Evolutionary conservation across 495 filamentous ascomycete species (phyloP).

Genomic region (Cladorrhinum samala): DNA sequence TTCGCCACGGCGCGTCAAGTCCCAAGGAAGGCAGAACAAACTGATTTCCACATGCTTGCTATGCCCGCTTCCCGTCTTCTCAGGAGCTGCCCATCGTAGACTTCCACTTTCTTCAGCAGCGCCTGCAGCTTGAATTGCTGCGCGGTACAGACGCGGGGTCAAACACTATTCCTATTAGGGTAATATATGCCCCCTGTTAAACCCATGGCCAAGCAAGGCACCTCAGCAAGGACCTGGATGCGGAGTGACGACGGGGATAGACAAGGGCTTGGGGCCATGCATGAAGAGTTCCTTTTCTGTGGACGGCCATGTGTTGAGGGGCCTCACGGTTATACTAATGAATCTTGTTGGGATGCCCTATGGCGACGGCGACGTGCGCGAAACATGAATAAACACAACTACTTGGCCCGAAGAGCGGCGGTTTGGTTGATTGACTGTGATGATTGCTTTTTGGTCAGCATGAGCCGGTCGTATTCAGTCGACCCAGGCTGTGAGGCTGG

Average conservation of each 20-base stretch:
- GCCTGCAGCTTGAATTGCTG: not conserved
- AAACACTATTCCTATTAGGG: not conserved
- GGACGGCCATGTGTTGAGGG: too few relatives aligned
- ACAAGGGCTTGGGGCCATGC: too few relatives aligned
- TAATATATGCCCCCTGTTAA: not conserved
- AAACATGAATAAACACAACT: too few relatives aligned
- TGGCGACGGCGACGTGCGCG: too few relatives aligned
- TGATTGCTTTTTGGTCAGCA: too few relatives aligned
- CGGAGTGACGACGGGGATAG: not conserved
- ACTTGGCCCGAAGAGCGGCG: too few relatives aligned
- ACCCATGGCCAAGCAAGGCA: conserved; percentile 1
- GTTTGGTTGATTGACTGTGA: too few relatives aligned
- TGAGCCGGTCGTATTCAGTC: not conserved
- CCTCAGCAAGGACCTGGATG: not conserved
- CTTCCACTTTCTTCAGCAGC: not conserved
- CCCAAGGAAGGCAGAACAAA: too few relatives aligned
- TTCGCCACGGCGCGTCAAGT: too few relatives aligned
- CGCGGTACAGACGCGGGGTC: conserved; percentile 2
- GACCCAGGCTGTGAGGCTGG: not conserved
- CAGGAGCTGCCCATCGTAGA: not conserved
- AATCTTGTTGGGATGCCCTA: too few relatives aligned
- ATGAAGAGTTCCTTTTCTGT: too few relatives aligned
- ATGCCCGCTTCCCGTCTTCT: not conserved
- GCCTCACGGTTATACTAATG: too few relatives aligned
- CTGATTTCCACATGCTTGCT: not conserved